These are phyloP conservation scores for Spatholobus suberectus DNA, from an alignment of 306 rosid species.

Conservation along the genomic window DNA sequence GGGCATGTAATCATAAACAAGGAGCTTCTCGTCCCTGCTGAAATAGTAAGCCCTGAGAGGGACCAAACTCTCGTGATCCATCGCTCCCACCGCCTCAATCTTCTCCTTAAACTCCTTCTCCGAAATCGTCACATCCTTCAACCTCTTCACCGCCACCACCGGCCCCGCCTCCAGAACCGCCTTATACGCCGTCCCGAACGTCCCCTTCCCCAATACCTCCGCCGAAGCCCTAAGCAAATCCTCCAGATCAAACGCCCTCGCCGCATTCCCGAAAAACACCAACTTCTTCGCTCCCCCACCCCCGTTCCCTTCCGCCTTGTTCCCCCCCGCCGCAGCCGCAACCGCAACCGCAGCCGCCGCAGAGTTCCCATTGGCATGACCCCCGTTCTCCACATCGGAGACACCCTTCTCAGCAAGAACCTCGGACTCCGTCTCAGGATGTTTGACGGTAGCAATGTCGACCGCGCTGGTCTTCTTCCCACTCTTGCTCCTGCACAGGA, in stretches of 20 bases:
- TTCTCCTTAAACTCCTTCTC: constrained; percentile 72
- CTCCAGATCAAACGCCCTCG: constrained; percentile 63
- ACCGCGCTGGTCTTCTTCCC: constrained; percentile 53
- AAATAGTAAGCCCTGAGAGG: constrained; percentile 75
- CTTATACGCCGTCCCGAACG: constrained; percentile 75
- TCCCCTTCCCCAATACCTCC: constrained; percentile 77
- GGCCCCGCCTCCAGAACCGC: constrained; percentile 71
- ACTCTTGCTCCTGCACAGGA: constrained; percentile 56
- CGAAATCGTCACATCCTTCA: constrained; percentile 66
- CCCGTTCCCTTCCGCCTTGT: constrained; percentile 7
- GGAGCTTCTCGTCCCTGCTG: constrained; percentile 73
- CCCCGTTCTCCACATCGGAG: constrained; percentile 53
- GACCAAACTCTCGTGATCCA: constrained; percentile 71
- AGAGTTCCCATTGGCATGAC: constrained; percentile 41
- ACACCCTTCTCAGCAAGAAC: constrained; percentile 41
- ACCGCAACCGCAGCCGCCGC: constrained; percentile 31
- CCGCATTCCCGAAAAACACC: constrained; percentile 61
- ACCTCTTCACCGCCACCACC: constrained; percentile 67
- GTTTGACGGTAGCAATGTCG: constrained; percentile 51
- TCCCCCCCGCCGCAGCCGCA: constrained; percentile 27
- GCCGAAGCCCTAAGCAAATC: constrained; percentile 79
- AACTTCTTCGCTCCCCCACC: constrained; percentile 48
- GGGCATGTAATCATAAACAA: constrained; percentile 72
- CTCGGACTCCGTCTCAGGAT: constrained; percentile 42
- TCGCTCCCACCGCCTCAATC: constrained; percentile 62